These are phyloP conservation scores for Amesomyces nigricolor DNA, from an alignment of 2,329 filamentous ascomycete genomes.

Conservation along the genomic window DNA sequence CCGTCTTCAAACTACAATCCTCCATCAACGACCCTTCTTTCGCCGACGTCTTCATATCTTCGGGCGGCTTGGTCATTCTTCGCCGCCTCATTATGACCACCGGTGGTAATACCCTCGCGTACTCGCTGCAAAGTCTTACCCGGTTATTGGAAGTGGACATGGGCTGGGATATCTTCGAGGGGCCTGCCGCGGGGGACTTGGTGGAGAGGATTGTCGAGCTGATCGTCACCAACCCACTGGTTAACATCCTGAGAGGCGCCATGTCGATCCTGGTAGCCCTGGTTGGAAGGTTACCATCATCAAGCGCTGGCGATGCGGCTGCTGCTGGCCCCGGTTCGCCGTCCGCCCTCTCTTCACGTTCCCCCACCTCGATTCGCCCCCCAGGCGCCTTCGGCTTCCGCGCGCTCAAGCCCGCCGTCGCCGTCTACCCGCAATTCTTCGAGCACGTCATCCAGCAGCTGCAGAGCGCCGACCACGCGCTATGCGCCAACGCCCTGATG, in stretches of 20 bases:
- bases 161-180: conserved; percentile 86
- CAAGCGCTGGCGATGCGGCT: background rate
- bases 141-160: conserved; percentile 91
- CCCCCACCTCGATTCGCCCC: conserved; percentile 25
- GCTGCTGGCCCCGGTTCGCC: background rate
- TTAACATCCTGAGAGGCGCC: conserved; percentile 93
- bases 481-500: conserved; percentile 93
- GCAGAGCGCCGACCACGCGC: conserved; percentile 87
- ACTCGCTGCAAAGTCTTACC: conserved; percentile 83
- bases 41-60: conserved; percentile 90
- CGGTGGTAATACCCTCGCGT: conserved; percentile 90
- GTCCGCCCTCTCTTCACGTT: conserved; percentile 3
- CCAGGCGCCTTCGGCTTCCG: conserved; percentile 77
- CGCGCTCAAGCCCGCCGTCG: conserved; percentile 85
- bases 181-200: conserved; percentile 56
- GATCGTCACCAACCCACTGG: conserved; percentile 88
- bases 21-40: conserved; percentile 95
- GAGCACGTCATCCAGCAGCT: conserved; percentile 89
- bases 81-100: conserved; percentile 78
- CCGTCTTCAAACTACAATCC: conserved; percentile 93
- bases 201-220: conserved; percentile 79
- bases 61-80: conserved; percentile 76
- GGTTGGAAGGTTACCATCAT: conserved; percentile 72
- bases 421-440: conserved; percentile 87
- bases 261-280: conserved; percentile 95